Evolutionary conservation across 495 filamentous ascomycete genomes (phyloP).

Genomic region (Pyrenula aspistea): DNA sequence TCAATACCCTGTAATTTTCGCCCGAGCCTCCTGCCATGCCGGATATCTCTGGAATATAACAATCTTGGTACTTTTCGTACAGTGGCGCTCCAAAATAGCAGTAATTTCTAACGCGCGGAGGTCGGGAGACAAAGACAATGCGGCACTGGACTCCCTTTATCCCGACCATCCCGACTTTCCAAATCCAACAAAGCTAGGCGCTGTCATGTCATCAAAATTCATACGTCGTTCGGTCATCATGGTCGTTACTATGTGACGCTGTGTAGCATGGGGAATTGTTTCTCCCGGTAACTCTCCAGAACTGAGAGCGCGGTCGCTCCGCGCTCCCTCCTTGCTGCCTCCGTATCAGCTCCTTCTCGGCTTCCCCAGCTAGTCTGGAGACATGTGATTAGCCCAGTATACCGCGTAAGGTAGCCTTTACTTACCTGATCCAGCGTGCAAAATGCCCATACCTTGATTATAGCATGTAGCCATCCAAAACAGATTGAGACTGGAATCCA

Average conservation of each 20-base stretch:
- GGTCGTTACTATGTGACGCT: background rate
- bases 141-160: background rate
- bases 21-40: background rate
- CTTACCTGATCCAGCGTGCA: conserved; percentile 59
- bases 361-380: conserved; percentile 45
- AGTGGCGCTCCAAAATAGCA: background rate
- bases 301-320: background rate
- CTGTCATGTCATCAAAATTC: background rate
- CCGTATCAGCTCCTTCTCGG: conserved; percentile 44
- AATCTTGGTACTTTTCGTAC: background rate
- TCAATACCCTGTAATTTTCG: background rate
- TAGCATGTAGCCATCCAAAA: conserved; percentile 67
- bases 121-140: too few relatives aligned
- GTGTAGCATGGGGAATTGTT: background rate
- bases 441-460: conserved; percentile 66
- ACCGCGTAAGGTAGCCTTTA: conserved; percentile 9
- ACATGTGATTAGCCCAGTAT: conserved; percentile 9
- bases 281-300: background rate
- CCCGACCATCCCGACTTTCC: background rate
- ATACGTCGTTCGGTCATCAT: background rate
- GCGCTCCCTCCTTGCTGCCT: conserved; percentile 4
- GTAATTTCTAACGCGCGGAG: too few relatives aligned
- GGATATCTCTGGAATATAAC: background rate
- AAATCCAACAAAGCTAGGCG: background rate
- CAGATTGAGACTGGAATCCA: conserved; percentile 61